Base-by-base conservation (phyloP, 1,139 yeast species). In the Yarrowia galli region DNA sequence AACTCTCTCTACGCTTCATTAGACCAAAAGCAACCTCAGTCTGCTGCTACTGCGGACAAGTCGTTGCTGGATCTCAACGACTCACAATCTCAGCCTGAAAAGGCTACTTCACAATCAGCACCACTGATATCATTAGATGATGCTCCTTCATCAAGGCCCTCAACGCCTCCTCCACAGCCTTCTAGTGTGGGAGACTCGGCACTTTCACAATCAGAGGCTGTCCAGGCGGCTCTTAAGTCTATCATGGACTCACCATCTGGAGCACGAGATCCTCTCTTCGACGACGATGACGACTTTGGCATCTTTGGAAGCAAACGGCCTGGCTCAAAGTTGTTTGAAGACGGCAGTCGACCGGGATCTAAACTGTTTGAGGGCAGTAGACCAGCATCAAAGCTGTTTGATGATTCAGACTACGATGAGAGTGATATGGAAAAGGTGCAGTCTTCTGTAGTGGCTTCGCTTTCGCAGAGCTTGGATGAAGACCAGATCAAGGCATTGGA, bases 201-300 rank as follows among this genome's bases (percentile, higher is more conserved):
- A 20, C 25, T 58, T 25, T 67, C 69, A 10, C 70, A 71, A 5
- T 68, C 73, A 13, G 71, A 70, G 18, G 93, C 92, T 0, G 89
- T 89, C 20, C 92, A 89, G 74, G 87, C 86, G 73, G 95, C 92
- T 1, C 82, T 89, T 70, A 84, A 84, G 25, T 86, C 87, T 71
- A 88, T 89, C 65, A 86, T 88, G 78, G 74, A 72, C 65, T 54
- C 69, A 23, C 72, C 73, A 8, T 68, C 69, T 16, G 69, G 65
- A 10, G 56, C 71, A 6, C 15, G 40, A n/a, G 43, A 65, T 12
- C 40, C 48, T 32, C 40, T 42, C 8, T 51, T 51, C 23, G 64
- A 58, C 32, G 60, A 40, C 20, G 51, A 40, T 22, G 51, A 65
- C 35, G 43, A 65, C 5, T 65, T 43, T 22, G 49, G 51, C 9